A percentile compares a stretch with the other conserved stretches of the same genome.
These are phyloP conservation scores for Clathrospora elynae DNA, from an alignment of 2,329 filamentous ascomycete species.

Conservation along the genomic window DNA sequence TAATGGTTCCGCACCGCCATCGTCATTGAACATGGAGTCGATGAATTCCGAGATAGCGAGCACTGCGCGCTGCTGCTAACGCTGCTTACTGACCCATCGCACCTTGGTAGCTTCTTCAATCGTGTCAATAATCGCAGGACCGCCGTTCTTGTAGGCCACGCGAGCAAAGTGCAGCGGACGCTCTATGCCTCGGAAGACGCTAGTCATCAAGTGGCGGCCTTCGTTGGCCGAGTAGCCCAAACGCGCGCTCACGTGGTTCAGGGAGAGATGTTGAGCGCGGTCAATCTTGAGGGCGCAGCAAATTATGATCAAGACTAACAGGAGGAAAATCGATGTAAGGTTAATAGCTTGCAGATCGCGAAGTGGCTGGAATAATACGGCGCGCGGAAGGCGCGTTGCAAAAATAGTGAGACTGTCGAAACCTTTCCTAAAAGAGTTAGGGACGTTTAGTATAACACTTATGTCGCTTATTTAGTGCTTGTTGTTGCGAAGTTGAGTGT, in stretches of 20 bases:
- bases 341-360: too few species aligned
- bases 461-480: too few species aligned
- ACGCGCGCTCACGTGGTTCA: not conserved
- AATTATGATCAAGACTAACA: too few species aligned
- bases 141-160: conserved; percentile 11
- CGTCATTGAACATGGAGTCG: conserved; percentile 5
- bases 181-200: conserved; percentile 9
- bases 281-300: too few species aligned
- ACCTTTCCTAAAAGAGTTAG: too few species aligned
- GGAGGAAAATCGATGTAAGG: too few species aligned
- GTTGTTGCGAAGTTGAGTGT: too few species aligned
- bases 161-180: conserved; percentile 17
- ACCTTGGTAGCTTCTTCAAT: conserved; percentile 11
- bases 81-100: conserved; percentile 13
- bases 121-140: not conserved
- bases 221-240: conserved; percentile 4
- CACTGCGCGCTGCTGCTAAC: conserved; percentile 1
- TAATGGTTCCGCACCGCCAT: not conserved
- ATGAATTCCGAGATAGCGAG: conserved; percentile 6
- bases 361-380: too few species aligned
- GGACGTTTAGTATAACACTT: too few species aligned
- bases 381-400: too few species aligned
- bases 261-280: too few species aligned
- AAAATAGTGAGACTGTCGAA: too few species aligned
- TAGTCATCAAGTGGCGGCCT: conserved; percentile 2